Percentiles rank a stretch among this genome's conserved stretches.
Evolutionary conservation across 768 basidiomycete species (phyloP).

Genomic region (Pleurotus platypus): DNA sequence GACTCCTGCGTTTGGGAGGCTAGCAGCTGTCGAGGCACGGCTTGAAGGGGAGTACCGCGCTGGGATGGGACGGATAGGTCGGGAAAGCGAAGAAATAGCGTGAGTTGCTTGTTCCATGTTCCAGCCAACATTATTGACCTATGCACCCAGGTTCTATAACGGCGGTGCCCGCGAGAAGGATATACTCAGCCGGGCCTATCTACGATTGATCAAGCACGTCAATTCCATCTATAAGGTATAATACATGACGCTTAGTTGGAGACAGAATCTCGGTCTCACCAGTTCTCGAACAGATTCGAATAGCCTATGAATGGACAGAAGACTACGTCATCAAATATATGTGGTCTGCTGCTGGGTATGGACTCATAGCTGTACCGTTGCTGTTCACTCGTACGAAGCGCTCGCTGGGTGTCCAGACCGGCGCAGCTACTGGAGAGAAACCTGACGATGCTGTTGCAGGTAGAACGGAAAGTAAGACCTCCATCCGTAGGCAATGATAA

Average conservation of each 20-base stretch:
- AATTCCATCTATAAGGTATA: slow-evolving; percentile 87
- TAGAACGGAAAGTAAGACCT: slow-evolving; percentile 41
- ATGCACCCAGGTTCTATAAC: slow-evolving; percentile 73
- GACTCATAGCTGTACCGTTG: slow-evolving; percentile 86
- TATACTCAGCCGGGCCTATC: slow-evolving; percentile 76
- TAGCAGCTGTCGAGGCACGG: slow-evolving; percentile 84
- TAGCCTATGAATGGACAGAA: slow-evolving; percentile 93
- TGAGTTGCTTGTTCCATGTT: slow-evolving; percentile 30
- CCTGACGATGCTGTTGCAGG: slow-evolving; percentile 41
- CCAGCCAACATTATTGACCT: neutral
- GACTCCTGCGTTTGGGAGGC: slow-evolving; percentile 88
- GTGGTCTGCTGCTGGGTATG: slow-evolving; percentile 92
- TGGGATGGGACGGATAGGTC: slow-evolving; percentile 79
- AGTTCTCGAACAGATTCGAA: slow-evolving; percentile 57
- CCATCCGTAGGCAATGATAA: no score
- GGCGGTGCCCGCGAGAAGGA: slow-evolving; percentile 81
- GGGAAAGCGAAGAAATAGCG: slow-evolving; percentile 94
- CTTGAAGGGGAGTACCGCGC: slow-evolving; percentile 90
- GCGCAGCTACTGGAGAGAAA: neutral
- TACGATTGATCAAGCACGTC: slow-evolving; percentile 80
- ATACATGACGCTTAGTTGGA: neutral
- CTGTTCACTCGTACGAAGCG: slow-evolving; percentile 61
- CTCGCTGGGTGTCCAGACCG: slow-evolving; percentile 27
- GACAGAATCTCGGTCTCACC: no score
- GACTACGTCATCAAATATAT: slow-evolving; percentile 96